Evolutionary conservation across 139 green algal genomes (phyloP).

Genomic region (Chlorella sp.): DNA sequence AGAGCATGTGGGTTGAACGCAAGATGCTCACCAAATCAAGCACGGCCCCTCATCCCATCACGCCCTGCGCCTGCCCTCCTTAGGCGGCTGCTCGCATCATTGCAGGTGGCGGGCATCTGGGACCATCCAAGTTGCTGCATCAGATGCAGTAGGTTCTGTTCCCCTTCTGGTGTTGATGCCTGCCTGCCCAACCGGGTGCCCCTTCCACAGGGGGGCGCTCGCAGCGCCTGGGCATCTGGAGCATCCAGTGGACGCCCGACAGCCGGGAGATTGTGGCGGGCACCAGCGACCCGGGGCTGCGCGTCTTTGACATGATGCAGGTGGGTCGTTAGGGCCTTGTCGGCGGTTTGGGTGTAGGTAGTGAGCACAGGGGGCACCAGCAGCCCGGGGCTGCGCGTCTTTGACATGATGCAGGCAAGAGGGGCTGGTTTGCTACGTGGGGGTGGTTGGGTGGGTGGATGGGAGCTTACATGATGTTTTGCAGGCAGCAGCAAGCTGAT

Average conservation of each 20-base stretch:
- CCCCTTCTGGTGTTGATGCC: no score
- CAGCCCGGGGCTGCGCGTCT: slow-evolving; percentile 75
- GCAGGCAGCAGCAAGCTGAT: not conserved
- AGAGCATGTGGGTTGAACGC: no score
- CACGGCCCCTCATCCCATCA: not conserved
- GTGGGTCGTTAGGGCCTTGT: not conserved
- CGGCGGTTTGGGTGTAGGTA: no score
- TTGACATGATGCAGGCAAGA: slow-evolving; percentile 74
- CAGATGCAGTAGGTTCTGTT: no score
- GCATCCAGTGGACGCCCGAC: slow-evolving; percentile 56
- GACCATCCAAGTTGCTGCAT: no score
- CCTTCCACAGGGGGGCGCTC: no score
- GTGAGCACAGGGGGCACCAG: slow-evolving; percentile 81
- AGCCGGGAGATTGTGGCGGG: slow-evolving; percentile 75
- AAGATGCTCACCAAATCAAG: not conserved
- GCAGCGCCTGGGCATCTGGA: slow-evolving; percentile 62
- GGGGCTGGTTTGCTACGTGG: no score
- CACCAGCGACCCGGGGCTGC: slow-evolving; percentile 72
- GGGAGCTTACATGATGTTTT: not conserved
- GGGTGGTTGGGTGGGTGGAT: no score
- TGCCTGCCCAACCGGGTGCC: no score
- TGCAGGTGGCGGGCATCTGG: no score
- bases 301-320: slow-evolving; percentile 85
- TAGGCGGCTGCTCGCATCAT: slow-evolving; percentile 11
- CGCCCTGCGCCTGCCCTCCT: not conserved